Percentiles rank a stretch among this genome's conserved stretches.
phyloP scores from a whole-genome alignment of 148 eudicot species.

The Rhododendron ovatum region DNA sequence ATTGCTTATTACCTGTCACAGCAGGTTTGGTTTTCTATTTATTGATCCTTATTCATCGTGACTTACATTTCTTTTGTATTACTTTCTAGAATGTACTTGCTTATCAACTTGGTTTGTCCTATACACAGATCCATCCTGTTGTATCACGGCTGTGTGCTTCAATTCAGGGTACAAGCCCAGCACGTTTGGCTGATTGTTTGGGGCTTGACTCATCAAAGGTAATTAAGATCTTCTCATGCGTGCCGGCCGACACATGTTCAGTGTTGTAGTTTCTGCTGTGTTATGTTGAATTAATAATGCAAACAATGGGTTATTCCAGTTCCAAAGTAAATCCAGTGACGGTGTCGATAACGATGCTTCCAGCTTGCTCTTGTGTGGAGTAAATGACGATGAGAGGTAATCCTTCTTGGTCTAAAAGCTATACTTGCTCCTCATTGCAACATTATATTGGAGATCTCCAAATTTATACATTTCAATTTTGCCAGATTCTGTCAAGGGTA shows the following conservation, averaged over 20 bases:
- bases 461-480: neutral
- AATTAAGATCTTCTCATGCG: conserved; percentile 1
- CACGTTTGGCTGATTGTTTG: conserved; percentile 90
- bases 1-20: conserved; percentile 92
- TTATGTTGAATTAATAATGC: conserved; percentile 20
- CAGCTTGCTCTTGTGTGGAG: conserved; percentile 44
- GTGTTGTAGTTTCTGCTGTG: neutral
- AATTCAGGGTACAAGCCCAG: conserved; percentile 96
- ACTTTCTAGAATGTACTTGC: conserved; percentile 4
- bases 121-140: conserved; percentile 89
- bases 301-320: conserved; percentile 36
- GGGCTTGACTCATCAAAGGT: conserved; percentile 98
- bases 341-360: conserved; percentile 47
- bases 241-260: neutral
- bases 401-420: neutral
- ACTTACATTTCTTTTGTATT: neutral
- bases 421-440: neutral
- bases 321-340: conserved; percentile 67
- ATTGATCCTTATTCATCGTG: neutral
- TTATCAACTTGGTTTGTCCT: conserved; percentile 12
- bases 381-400: conserved; percentile 85
- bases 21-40: conserved; percentile 50
- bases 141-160: conserved; percentile 96
- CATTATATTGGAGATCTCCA: neutral
- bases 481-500: neutral